Conservation (phyloP, 2,329 filamentous ascomycete species). For the Curvularia spicifera region DNA sequence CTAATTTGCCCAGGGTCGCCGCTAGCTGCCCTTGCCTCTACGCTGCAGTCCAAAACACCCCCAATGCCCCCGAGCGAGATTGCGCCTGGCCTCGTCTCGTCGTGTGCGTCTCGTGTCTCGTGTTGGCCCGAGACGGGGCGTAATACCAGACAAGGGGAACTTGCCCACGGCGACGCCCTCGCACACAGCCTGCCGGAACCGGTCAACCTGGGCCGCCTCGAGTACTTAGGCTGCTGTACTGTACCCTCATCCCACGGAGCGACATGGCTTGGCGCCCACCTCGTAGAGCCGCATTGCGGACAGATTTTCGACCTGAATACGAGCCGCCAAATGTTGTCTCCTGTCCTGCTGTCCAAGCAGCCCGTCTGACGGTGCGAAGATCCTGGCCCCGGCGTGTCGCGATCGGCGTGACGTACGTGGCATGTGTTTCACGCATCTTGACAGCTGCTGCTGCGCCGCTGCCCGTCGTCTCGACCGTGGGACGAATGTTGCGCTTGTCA, state of each 20-base stretch:
- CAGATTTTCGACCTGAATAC: background rate
- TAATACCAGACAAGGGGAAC: too few species aligned
- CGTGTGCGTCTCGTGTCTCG: conserved; percentile 14
- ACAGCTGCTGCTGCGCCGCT: conserved; percentile 2
- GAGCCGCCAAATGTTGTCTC: background rate
- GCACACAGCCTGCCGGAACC: conserved; percentile 8
- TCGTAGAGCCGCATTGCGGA: background rate
- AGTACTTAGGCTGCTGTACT: background rate
- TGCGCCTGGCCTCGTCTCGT: background rate
- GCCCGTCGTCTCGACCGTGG: background rate
- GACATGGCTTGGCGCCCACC: background rate
- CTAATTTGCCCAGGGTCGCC: conserved; percentile 19
- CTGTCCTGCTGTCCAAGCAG: background rate
- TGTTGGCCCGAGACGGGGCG: background rate
- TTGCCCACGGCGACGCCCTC: conserved; percentile 14
- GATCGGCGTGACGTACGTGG: conserved; percentile 19
- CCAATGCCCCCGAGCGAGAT: conserved; percentile 10
- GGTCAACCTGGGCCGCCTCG: conserved; percentile 7
- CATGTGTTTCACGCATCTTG: conserved; percentile 15
- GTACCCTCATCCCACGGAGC: conserved; percentile 3
- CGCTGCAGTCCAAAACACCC: conserved; percentile 4
- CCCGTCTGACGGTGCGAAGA: conserved; percentile 4
- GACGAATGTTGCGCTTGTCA: background rate
- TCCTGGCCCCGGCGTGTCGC: conserved; percentile 14
- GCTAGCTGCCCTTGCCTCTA: conserved; percentile 13